Percentiles rank a stretch among this genome's conserved stretches.
phyloP scores from a whole-genome alignment of 306 rosid species.

The Urtica urens region DNA sequence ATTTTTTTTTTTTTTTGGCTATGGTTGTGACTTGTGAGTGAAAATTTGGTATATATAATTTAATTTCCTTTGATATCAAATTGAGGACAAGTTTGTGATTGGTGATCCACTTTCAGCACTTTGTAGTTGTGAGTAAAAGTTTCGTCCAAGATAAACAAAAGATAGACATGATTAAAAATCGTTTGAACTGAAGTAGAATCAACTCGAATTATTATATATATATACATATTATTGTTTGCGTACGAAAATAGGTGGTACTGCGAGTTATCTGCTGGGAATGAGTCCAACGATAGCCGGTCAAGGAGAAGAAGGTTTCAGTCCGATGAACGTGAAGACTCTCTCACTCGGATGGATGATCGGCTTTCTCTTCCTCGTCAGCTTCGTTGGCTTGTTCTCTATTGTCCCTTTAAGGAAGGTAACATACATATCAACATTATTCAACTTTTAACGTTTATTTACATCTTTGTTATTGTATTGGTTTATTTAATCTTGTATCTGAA shows the following conservation, averaged over 20 bases:
- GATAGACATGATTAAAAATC: no score
- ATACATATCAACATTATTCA: background rate
- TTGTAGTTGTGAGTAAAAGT: no score
- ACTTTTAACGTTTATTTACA: background rate
- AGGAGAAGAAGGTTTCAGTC: constrained; percentile 36
- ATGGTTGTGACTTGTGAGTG: no score
- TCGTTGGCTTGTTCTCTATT: constrained; percentile 63
- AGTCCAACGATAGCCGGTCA: constrained; percentile 49
- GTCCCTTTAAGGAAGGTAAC: constrained; percentile 63
- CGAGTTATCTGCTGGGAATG: constrained; percentile 64
- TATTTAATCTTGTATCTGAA: background rate
- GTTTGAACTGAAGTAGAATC: background rate
- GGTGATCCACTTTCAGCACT: no score
- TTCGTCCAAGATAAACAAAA: no score
- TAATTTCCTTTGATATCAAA: no score
- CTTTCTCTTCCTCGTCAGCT: constrained; percentile 59
- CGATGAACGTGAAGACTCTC: constrained; percentile 38
- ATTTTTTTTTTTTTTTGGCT: no score
- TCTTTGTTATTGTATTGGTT: background rate
- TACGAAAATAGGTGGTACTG: constrained; percentile 53
- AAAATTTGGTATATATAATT: no score
- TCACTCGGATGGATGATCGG: constrained; percentile 62
- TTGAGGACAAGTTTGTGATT: no score
- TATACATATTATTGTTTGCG: no score
- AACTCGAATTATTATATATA: background rate